Base-by-base conservation (phyloP, 164 flowering plant species). In the Litsea cubeba region DNA sequence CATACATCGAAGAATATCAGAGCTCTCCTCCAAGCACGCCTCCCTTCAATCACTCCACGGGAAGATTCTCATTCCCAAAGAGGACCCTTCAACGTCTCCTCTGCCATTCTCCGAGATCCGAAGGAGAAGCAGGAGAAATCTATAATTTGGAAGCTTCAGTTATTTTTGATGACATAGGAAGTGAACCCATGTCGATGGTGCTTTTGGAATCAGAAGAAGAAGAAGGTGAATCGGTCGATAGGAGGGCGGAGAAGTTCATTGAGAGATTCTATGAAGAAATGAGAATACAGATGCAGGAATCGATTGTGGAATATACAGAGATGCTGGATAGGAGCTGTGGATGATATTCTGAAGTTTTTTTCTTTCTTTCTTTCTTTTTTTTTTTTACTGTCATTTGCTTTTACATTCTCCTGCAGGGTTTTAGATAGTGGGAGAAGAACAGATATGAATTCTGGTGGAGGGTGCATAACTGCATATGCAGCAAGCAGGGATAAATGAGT, bases 181-280 rank as follows among this genome's bases (percentile, higher is more conserved):
- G n/a, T 22, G 50, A 35, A 49, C 50, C n/a, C 3, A 76, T 68
- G 62, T 14, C 60, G 18, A 4, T 20, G n/a, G 20, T 15, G 60
- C 20, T 54, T 4, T 74, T 51, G 54, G 83, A 80, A 68, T 75
- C 22, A 18, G 69, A 72, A 2, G 81, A 72, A 12, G 83, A 79
- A 25, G 87, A 79, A 1, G 82, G 75, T 17, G 90, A 85, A 54
- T 90, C 88, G 0, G 84, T 90, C 70, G 92, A 90, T 80, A 74
- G 75, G 79, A 85, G 83, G 71, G 97, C 97, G 8, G 91, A 90
- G 89, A 82, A 62, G 78, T 90, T 90, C 78, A 92, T 90, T 57
- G 75, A 78, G 60, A 87, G 80, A 71, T 89, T 92, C 70, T 92
- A 89, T 65, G 81, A 78, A 62, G 85, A 88, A 46, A 89, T 88